Percentiles rank a stretch among this genome's conserved stretches.
These are phyloP conservation scores for Lotus japonicus DNA, from an alignment of 306 rosid species.

Conservation along the genomic window DNA sequence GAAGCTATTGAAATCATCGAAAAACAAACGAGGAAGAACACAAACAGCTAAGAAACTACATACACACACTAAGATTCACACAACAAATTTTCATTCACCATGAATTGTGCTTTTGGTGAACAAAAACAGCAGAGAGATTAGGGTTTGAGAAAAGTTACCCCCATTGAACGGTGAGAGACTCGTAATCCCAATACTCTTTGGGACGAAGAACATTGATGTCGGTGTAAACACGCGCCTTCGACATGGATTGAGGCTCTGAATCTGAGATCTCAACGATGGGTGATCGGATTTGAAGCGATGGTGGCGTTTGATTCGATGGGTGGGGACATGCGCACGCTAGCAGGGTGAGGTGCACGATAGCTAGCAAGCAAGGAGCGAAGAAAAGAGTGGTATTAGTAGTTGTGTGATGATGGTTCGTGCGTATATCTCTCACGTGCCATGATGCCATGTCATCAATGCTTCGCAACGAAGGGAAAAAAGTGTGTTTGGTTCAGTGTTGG, in stretches of 20 bases:
- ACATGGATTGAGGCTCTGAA: constrained; percentile 32
- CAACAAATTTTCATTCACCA: neutral
- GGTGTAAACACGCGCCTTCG: constrained; percentile 73
- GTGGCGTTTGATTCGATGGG: constrained; percentile 13
- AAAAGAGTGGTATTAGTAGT: neutral
- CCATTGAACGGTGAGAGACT: constrained; percentile 81
- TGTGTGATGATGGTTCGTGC: constrained; percentile 19
- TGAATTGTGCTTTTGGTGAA: neutral
- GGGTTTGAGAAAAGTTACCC: constrained; percentile 48
- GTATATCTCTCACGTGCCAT: constrained; percentile 36
- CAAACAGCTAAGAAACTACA: neutral
- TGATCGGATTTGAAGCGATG: neutral
- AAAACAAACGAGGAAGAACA: neutral
- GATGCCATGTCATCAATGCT: constrained; percentile 8
- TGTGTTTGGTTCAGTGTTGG: neutral
- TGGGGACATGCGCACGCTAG: constrained; percentile 11
- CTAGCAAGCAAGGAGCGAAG: constrained; percentile 18
- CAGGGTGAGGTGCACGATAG: no score
- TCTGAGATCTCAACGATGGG: constrained; percentile 19
- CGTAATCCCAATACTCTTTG: constrained; percentile 85
- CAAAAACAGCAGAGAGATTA: neutral
- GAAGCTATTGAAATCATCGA: neutral
- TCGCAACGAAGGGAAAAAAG: neutral
- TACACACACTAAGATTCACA: neutral
- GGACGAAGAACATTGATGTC: constrained; percentile 73